Evolutionary conservation across 2,329 filamentous ascomycete species (phyloP), one percentile per base, ranked within the genome.

Genomic region (Fusarium poae): DNA sequence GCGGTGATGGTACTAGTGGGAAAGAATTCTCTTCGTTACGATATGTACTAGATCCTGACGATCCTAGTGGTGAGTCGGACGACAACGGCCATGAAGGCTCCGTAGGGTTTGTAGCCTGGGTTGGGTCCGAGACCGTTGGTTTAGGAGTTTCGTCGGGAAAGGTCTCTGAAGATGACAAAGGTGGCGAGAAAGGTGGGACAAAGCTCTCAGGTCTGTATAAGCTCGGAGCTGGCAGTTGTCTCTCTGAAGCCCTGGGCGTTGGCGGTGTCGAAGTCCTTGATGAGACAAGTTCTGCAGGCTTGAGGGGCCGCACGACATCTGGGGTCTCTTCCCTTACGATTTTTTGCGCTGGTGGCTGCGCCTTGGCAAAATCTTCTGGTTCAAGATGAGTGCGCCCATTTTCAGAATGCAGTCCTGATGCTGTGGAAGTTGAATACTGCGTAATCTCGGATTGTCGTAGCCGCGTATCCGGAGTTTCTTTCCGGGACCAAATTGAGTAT

Each of bases 401-500:
- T 25, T 69, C 66, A n/a, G 49, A 57, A 30, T 70, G 59, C 9
- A 52, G 35, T 25, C 58, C 57, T 8, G 65, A 68, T n/a, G 50
- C 34, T 25, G 67, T 70, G 10, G 67, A 69, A 21, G 62, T 55
- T 12, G 67, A 69, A 67, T 53, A 63, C 16, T 50, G 53, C 34
- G 53, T 46, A 21, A 55, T 51, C 21, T 49, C 46, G 21, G 66
- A 40, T 27, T 62, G 57, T 15, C 59, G 45, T n/a, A 69, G 62
- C 7, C 53, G 67, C n/a, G 59, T 18, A 39, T 50, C 57, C 3
- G 67, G 53, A 4, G 55, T 70, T 30, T 53, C 57, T 18, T 55
- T 45, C 39, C 27, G 40, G 13, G 49, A 54, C 59, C 46, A 65
- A 21, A 27, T 42, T 18, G 67, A 71, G 5, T 60, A 62, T 48